Percentiles rank a stretch among this genome's conserved stretches.
These are phyloP conservation scores for Ceratocystiopsis sp. DNA, from an alignment of 2,329 filamentous ascomycete genomes.

Conservation along the genomic window DNA sequence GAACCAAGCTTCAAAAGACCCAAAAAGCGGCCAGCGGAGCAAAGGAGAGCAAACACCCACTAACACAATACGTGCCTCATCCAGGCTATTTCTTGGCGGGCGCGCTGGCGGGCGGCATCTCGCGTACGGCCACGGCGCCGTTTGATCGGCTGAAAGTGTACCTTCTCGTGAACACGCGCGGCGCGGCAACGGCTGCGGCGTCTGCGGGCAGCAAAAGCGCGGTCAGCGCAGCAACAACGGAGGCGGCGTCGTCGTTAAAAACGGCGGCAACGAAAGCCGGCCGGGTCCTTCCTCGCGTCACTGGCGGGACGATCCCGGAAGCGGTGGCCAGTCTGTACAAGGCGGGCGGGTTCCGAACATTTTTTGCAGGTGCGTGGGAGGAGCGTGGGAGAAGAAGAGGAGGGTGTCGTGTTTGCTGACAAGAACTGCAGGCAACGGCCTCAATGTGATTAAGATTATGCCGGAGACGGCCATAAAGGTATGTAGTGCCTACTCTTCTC, in stretches of 20 bases:
- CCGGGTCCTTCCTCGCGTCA: conserved; percentile 31
- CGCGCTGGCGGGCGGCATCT: conserved; percentile 85
- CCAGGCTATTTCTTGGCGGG: conserved; percentile 97
- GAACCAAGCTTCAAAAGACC: conserved; percentile 5
- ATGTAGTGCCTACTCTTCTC: conserved; percentile 12
- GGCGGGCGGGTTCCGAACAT: conserved; percentile 69
- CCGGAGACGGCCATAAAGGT: conserved; percentile 90
- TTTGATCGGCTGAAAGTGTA: conserved; percentile 96
- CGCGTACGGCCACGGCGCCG: conserved; percentile 85
- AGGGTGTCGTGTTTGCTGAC: background rate
- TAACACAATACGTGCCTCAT: conserved; percentile 59
- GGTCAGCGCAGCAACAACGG: too few species aligned
- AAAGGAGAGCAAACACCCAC: conserved; percentile 18
- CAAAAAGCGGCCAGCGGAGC: background rate
- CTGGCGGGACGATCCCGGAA: conserved; percentile 50
- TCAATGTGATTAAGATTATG: conserved; percentile 97
- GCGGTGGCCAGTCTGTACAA: conserved; percentile 68
- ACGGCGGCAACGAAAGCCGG: too few species aligned
- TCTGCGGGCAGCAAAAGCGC: too few species aligned
- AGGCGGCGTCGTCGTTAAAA: too few species aligned
- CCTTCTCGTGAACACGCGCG: conserved; percentile 74
- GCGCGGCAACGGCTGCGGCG: conserved; percentile 38
- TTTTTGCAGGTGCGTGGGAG: conserved; percentile 64
- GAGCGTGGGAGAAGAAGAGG: too few species aligned
- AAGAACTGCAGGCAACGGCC: conserved; percentile 55